Base-by-base conservation (phyloP, 306 rosid species). In the Rosa multiflora region DNA sequence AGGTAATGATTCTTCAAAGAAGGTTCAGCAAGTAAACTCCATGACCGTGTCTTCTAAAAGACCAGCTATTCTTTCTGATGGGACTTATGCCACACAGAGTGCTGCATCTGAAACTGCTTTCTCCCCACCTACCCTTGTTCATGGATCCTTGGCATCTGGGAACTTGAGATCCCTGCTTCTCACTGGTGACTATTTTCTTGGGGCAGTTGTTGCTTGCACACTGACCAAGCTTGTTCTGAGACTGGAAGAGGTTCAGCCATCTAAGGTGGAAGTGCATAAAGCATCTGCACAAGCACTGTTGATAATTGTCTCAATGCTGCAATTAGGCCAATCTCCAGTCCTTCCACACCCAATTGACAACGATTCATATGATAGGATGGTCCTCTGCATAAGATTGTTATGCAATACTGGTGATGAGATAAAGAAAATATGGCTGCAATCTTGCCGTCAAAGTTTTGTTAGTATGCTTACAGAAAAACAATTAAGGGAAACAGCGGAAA, bases 21-120 rank as follows among this genome's bases (percentile, higher is more conserved):
- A 77, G 23, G 72, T 63, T 13, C 92, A 77, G 68, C 91, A 77
- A 74, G 76, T 86, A 5, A 87, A 47, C 82, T 76, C 95, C 37
- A 75, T 85, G 59, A 75, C 86, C 1, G 78, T 88, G 76, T 90
- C 95, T 47, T 90, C 95, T 48, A 87, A 88, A 81, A 81, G 92
- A 81, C 95, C 95, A 0, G 95, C 91, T 0, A 83, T 88, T 80
- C 95, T 90, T 35, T 86, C 95, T 0, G 92, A 90, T 61, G 95
- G 95, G 61, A 90, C 95, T 59, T 90, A 90, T 86, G 95, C 95
- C 53, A 90, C 96, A 26, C 96, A 89, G 81, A 86, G 90, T 87
- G 93, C 96, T 63, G 90, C 93, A 15, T 66, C 82, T 15, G 93
- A 89, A 81, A 91, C 93, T 76, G 85, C 87, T 53, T 80, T 87